Conservation (phyloP, 163 green algal genomes). For the Chlamydomonas reinhardtii region DNA sequence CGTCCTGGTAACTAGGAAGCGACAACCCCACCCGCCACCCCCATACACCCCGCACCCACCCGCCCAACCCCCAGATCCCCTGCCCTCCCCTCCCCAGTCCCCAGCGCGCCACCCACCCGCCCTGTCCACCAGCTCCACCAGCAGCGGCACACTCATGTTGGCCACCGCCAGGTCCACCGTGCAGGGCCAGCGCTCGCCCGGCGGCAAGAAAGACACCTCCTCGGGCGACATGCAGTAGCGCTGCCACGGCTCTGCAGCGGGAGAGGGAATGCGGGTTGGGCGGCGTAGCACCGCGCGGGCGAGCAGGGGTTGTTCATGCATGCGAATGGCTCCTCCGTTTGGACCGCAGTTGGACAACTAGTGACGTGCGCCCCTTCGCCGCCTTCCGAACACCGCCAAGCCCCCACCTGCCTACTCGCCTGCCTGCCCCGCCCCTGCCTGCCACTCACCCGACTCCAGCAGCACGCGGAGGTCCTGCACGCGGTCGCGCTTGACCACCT, state of each 20-base stretch:
- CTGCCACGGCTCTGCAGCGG: background rate
- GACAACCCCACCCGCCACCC: background rate
- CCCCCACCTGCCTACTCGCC: no score
- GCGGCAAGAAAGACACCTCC: conserved; percentile 22
- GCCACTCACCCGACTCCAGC: conserved; percentile 36
- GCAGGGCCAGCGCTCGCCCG: conserved; percentile 1
- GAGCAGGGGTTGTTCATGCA: no score
- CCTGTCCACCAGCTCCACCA: conserved; percentile 40
- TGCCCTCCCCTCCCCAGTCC: background rate
- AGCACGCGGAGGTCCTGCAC: conserved; percentile 21
- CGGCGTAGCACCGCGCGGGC: no score
- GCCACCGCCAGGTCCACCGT: conserved; percentile 35
- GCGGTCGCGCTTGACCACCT: conserved; percentile 36
- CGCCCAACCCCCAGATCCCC: no score
- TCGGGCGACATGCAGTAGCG: conserved; percentile 19
- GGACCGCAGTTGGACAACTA: no score
- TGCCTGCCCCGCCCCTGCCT: no score
- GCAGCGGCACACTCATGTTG: conserved; percentile 17
- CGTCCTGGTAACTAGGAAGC: no score
- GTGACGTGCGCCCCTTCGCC: no score
- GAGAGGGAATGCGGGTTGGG: background rate
- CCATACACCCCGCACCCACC: background rate
- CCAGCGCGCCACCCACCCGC: background rate
- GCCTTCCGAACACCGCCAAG: no score
- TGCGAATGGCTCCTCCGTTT: no score